Conservation (phyloP, 495 filamentous ascomycete species). For the Talaromyces nanjingensis region DNA sequence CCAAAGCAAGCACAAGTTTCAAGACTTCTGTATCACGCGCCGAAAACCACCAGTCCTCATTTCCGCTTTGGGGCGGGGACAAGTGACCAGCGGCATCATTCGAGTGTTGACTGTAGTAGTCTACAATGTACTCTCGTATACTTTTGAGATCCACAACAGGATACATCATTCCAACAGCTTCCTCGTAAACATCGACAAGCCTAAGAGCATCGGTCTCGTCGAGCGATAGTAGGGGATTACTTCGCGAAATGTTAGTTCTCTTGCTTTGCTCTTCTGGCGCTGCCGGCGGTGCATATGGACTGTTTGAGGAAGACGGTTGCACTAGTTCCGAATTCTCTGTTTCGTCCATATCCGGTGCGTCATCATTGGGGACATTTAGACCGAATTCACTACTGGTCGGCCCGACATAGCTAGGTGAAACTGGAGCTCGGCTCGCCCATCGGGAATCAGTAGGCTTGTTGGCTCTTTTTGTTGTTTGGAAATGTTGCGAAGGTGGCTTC, state of each 20-base stretch:
- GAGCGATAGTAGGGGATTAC: slow-evolving; percentile 60
- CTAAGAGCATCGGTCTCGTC: slow-evolving; percentile 60
- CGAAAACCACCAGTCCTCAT: slow-evolving; percentile 37
- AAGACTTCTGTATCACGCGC: slow-evolving; percentile 64
- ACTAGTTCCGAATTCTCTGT: slow-evolving; percentile 1
- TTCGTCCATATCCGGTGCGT: slow-evolving; percentile 4
- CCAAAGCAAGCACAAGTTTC: slow-evolving; percentile 71
- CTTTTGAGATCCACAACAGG: slow-evolving; percentile 66
- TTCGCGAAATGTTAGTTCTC: slow-evolving; percentile 17
- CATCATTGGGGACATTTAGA: slow-evolving; percentile 14
- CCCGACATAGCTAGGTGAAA: slow-evolving; percentile 5
- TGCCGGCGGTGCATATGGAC: background rate
- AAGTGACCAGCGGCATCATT: slow-evolving; percentile 41
- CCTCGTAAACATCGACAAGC: slow-evolving; percentile 64
- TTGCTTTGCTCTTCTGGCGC: background rate
- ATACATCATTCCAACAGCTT: slow-evolving; percentile 79
- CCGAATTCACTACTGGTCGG: slow-evolving; percentile 21
- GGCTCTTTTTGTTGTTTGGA: background rate
- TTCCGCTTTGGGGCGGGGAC: slow-evolving; percentile 34
- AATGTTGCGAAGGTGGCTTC: background rate
- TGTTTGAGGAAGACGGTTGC: background rate
- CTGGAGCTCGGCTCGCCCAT: slow-evolving; percentile 6
- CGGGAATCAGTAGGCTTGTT: background rate
- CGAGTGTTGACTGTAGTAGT: slow-evolving; percentile 48
- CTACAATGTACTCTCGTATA: slow-evolving; percentile 36